Evolutionary conservation across 1,284 basidiomycete genomes (phyloP), one percentile per base, ranked within the genome.

Genomic region (Salmacisia buchloeana): DNA sequence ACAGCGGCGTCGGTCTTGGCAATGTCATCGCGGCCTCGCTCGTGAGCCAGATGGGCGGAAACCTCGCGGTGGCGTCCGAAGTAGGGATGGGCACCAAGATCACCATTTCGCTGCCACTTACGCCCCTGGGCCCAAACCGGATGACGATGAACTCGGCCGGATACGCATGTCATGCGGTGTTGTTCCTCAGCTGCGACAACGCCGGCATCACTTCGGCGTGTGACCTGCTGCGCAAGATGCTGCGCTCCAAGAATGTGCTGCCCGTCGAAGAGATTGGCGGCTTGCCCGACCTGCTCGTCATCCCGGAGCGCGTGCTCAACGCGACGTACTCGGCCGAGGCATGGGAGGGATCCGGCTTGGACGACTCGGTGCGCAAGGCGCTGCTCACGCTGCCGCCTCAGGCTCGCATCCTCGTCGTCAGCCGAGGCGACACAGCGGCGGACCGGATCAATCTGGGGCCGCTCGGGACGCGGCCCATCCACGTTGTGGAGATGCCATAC

Each of bases 21-120:
- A 68, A 72, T 60, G 69, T 71, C 18, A 71, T 74, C n/a, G 71
- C 69, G 7, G 70, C 73, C 3, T 67, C 66, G 18, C 65, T 69
- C 1, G 33, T 70, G 38, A 66, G 69, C 23, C 67, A 68, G 61
- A 60, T 65, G 35, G 68, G 70, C 36, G 73, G 70, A 13, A 63
- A 65, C 31, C 62, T 75, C 2, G 62, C 64, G 31, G 69, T 75
- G 4, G 60, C 65, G 1, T 71, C 69, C 12, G 65, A 71, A 36
- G 58, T 66, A 54, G 67, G 68, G 13, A 13, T 68, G 23, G 73
- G 73, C 15, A 75, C 73, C 27, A 63, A 58, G 10, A 64, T 75
- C 31, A 68, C 63, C 36, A 62, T 73, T 58, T 66, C 65, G 18
- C 39, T 74, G 41, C 41, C 41, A 7, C 41, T 43, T 6, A 43